These are phyloP conservation scores for Penicillium sp. DNA, from an alignment of 2,329 filamentous ascomycete species.

Conservation along the genomic window DNA sequence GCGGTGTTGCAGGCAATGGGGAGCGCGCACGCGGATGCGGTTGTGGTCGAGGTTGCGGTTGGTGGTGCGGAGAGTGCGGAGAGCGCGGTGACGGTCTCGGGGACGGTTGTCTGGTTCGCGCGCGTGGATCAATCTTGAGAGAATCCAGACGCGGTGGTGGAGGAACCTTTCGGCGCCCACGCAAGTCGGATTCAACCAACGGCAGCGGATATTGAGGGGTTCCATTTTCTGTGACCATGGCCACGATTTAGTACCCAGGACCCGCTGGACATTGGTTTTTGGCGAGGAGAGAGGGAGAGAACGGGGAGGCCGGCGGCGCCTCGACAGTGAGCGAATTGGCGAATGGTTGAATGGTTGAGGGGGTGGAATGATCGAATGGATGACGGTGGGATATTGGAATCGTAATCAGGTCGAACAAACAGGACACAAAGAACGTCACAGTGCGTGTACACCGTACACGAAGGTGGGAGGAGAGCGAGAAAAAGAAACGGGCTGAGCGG, in stretches of 20 bases:
- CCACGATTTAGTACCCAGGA: slow-evolving; percentile 42
- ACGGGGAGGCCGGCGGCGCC: slow-evolving; percentile 5
- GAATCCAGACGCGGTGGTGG: slow-evolving; percentile 36
- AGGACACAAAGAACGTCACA: not conserved
- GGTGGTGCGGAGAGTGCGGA: slow-evolving; percentile 21
- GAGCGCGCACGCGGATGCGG: slow-evolving; percentile 27
- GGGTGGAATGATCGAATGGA: slow-evolving; percentile 3
- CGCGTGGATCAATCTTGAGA: slow-evolving; percentile 33
- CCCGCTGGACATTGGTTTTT: slow-evolving; percentile 47
- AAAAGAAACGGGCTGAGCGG: slow-evolving; percentile 3
- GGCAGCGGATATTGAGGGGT: slow-evolving; percentile 39
- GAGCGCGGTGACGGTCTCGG: slow-evolving; percentile 25
- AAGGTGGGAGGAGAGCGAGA: not conserved
- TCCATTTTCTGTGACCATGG: slow-evolving; percentile 51
- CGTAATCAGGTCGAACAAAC: not conserved
- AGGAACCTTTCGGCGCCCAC: slow-evolving; percentile 34
- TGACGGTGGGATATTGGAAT: not conserved
- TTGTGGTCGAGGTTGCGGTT: slow-evolving; percentile 7
- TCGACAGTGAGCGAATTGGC: not conserved
- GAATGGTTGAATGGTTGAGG: not conserved
- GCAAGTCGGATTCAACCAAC: slow-evolving; percentile 35
- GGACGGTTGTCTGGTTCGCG: slow-evolving; percentile 21
- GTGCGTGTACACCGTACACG: not conserved
- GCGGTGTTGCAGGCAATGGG: slow-evolving; percentile 20
- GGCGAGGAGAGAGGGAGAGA: slow-evolving; percentile 13